Evolutionary conservation across 441 rosid genomes (phyloP).

Genomic region (Viola pubescens): DNA sequence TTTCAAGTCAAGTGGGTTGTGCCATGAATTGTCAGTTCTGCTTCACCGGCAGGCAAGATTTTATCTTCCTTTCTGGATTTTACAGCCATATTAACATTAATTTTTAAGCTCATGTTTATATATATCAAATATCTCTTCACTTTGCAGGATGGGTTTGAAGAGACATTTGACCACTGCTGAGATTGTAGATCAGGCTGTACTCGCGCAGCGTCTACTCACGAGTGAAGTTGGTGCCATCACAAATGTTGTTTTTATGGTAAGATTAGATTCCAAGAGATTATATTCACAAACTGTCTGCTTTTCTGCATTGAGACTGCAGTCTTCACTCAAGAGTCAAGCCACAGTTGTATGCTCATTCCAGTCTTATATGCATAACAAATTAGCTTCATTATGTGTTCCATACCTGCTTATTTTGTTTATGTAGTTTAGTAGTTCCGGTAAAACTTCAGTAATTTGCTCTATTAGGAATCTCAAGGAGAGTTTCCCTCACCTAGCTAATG

Average conservation of each 20-base stretch:
- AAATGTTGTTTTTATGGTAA: conserved; percentile 87
- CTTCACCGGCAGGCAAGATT: conserved; percentile 69
- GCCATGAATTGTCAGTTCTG: conserved; percentile 98
- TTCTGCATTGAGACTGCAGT: too few relatives aligned
- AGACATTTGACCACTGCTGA: conserved; percentile 79
- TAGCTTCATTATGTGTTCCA: too few relatives aligned
- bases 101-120: too few relatives aligned
- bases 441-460: too few relatives aligned
- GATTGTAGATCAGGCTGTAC: conserved; percentile 86
- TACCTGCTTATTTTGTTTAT: too few relatives aligned
- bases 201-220: conserved; percentile 52
- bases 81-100: not conserved
- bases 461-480: too few relatives aligned
- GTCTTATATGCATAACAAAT: too few relatives aligned
- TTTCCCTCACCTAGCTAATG: too few relatives aligned
- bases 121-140: conserved; percentile 3
- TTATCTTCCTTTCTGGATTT: conserved; percentile 5
- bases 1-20: conserved; percentile 87
- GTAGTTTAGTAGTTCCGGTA: too few relatives aligned
- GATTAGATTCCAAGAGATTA: conserved; percentile 13
- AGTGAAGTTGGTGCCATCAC: conserved; percentile 60
- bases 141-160: conserved; percentile 73
- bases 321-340: too few relatives aligned
- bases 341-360: too few relatives aligned
- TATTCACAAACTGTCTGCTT: too few relatives aligned